Percentiles rank a stretch among this genome's conserved stretches.
Conservation (phyloP, 2,329 filamentous ascomycete species). For the Fusarium metavorans region DNA sequence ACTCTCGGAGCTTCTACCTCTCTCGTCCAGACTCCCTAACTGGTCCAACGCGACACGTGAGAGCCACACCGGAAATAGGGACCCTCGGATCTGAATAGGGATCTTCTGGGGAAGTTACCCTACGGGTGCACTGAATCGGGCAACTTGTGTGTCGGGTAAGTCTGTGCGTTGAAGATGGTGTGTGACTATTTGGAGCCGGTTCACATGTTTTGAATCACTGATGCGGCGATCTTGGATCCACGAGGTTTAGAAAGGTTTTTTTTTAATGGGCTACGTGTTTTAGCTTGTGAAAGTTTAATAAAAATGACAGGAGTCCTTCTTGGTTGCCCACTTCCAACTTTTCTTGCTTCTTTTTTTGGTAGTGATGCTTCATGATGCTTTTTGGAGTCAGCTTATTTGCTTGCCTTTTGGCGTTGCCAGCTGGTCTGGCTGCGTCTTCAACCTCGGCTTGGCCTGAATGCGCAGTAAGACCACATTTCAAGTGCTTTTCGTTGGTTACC, state of each 20-base stretch:
- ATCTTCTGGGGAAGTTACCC: neutral
- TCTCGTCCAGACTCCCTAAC: neutral
- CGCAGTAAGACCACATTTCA: neutral
- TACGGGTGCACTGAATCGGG: neutral
- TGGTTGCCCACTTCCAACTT: neutral
- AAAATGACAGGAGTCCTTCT: neutral
- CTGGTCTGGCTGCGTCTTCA: conserved; percentile 4
- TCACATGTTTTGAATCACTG: neutral
- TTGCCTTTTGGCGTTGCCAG: conserved; percentile 16
- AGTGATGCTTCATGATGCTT: conserved; percentile 5
- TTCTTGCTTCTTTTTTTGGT: neutral
- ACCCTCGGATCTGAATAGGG: neutral
- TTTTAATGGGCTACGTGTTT: neutral
- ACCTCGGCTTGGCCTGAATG: conserved; percentile 44
- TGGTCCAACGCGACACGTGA: neutral
- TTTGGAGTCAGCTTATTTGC: conserved; percentile 10
- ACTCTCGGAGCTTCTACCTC: neutral
- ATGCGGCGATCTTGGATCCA: neutral
- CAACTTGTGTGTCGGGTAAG: neutral
- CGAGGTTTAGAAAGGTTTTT: neutral
- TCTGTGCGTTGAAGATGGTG: neutral
- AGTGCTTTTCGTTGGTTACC: too few relatives aligned
- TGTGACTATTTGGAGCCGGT: neutral
- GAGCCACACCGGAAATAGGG: neutral
- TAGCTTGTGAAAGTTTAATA: neutral